Percentiles rank a stretch among this genome's conserved stretches.
phyloP scores from a whole-genome alignment of 1,139 yeast species.

The Taiozyma sp. region DNA sequence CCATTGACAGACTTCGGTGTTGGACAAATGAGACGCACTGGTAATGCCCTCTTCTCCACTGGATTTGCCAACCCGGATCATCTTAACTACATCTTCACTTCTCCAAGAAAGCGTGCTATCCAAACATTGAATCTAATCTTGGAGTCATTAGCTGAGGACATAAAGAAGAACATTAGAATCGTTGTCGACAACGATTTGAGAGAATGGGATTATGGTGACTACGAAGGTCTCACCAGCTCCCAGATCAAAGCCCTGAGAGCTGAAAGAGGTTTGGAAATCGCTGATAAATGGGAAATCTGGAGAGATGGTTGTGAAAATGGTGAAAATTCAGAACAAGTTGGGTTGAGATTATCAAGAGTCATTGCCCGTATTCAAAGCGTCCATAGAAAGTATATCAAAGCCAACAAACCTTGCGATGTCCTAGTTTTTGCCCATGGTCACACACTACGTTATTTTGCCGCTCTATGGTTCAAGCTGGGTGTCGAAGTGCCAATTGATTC shows the following conservation, averaged over 20 bases:
- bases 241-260: constrained; percentile 60
- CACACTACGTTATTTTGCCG: constrained; percentile 81
- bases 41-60: constrained; percentile 59
- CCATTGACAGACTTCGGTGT: constrained; percentile 75
- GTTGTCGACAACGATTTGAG: constrained; percentile 63
- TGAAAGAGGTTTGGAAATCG: constrained; percentile 53
- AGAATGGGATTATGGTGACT: constrained; percentile 97
- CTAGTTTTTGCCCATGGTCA: constrained; percentile 91
- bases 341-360: constrained; percentile 61
- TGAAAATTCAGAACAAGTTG: constrained; percentile 61
- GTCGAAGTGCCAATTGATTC: constrained; percentile 23
- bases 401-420: constrained; percentile 58
- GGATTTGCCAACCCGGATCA: constrained; percentile 56
- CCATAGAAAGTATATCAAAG: constrained; percentile 55
- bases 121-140: constrained; percentile 61
- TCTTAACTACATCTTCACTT: constrained; percentile 60
- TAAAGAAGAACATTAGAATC: constrained; percentile 37
- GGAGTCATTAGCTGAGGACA: constrained; percentile 42
- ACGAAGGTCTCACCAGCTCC: constrained; percentile 73
- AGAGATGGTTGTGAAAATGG: constrained; percentile 91
- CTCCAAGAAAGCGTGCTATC: constrained; percentile 78
- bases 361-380: constrained; percentile 56
- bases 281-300: constrained; percentile 78
- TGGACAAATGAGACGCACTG: constrained; percentile 69
- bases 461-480: constrained; percentile 64